Base-by-base conservation (phyloP, 2,329 filamentous ascomycete genomes). In the Calonectria pseudoturangicola region DNA sequence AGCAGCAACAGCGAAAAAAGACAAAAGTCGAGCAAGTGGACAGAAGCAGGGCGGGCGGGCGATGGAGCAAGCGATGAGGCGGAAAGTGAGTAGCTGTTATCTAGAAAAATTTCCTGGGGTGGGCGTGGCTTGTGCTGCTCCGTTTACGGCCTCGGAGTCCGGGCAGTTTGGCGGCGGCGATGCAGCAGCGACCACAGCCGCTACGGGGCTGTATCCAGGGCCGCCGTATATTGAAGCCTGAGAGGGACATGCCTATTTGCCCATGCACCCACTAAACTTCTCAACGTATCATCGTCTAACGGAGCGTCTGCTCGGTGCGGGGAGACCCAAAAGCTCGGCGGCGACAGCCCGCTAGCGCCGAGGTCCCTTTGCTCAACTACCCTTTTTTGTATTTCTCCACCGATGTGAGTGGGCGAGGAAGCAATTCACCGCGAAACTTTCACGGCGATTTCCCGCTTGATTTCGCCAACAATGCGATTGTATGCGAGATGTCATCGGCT, bases 101-200 rank as follows among this genome's bases (percentile, higher is more conserved):
- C 75, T 77, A 72, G 73, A 82, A 79, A 83, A 82, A 82, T 81
- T 82, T 82, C 79, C 77, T 76, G 77, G 77, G 74, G 71, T 62
- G 74, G 72, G 56, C 54, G 68, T 75, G 63, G 63, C 65, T 68
- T 47, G 51, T 58, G 51, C 51, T 67, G 79, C 82, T 84, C 82
- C 82, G 82, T 83, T 83, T 79, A 82, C 82, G 82, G 81, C 81
- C 81, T 83, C 82, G 82, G 76, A 83, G 81, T 81, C 82, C 75
- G 80, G 82, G 71, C 75, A 75, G 58, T 30, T 65, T 62, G 41
- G 60, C 54, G 54, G 63, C n/a, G 28, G 58, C 25, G 62, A 56
- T 41, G 65, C 65, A 48, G 50, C 58, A 47, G 48, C 48, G 39
- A 60, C 43, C 45, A 51, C 16, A 47, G 45, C 48, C 45, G 63